Conservation (phyloP, 352 stramenopile genomes). For the Pythium periplocum region DNA sequence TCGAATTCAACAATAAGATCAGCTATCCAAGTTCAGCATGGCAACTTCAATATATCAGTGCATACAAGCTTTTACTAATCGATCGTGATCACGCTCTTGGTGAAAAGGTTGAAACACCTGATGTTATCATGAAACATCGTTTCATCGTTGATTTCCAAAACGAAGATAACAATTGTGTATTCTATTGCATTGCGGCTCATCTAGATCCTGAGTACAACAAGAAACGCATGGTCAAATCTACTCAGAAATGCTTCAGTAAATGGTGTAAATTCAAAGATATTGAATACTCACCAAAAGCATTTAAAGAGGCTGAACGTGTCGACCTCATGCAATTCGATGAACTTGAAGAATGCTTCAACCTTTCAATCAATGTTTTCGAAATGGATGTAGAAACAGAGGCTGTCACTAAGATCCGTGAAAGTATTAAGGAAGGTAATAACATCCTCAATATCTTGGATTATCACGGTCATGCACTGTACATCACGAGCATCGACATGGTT, state of each 20-base stretch:
- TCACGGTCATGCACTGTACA: conserved; percentile 18
- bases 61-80: conserved; percentile 16
- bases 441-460: conserved; percentile 14
- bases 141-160: conserved; percentile 21
- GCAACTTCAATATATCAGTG: conserved; percentile 12
- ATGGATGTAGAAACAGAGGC: conserved; percentile 10
- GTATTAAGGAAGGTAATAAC: conserved; percentile 5
- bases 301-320: conserved; percentile 2
- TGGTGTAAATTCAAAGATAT: conserved; percentile 7
- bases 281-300: conserved; percentile 1
- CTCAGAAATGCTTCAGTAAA: conserved; percentile 3
- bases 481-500: conserved; percentile 7
- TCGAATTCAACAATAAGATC: conserved; percentile 6
- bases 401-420: conserved; percentile 1
- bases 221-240: conserved; percentile 1
- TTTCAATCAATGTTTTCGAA: conserved; percentile 9
- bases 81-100: conserved; percentile 15
- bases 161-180: conserved; percentile 12
- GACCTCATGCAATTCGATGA: conserved; percentile 13
- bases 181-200: conserved; percentile 12
- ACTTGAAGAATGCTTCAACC: conserved; percentile 8
- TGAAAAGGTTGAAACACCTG: conserved; percentile 6
- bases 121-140: conserved; percentile 14
- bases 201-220: conserved; percentile 1
- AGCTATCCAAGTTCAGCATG: conserved; percentile 12